A percentile compares a stretch with the other conserved stretches of the same genome.
These are phyloP conservation scores for Orbilia javanica DNA, from an alignment of 2,329 filamentous ascomycete genomes.

Conservation along the genomic window DNA sequence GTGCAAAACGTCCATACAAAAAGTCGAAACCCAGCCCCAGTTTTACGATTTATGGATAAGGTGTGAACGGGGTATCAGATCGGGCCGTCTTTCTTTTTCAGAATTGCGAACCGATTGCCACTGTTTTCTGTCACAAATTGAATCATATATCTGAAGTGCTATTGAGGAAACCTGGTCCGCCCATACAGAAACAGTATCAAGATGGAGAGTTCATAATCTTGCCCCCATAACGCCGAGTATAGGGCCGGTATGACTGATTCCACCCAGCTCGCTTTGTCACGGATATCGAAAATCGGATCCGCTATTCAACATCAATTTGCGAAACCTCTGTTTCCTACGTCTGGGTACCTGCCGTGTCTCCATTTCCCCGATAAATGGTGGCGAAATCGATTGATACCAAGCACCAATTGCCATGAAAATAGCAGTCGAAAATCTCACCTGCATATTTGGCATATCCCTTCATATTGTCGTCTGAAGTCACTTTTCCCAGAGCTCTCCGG, in stretches of 20 bases:
- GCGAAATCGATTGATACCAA: conserved; percentile 26
- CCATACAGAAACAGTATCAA: conserved; percentile 16
- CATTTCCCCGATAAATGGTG: conserved; percentile 39
- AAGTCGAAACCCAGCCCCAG: neutral
- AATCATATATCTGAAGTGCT: conserved; percentile 1
- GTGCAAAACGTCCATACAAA: neutral
- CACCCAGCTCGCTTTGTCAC: conserved; percentile 49
- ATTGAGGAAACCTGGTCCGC: neutral
- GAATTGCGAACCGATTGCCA: conserved; percentile 22
- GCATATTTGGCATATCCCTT: conserved; percentile 37
- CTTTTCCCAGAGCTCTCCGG: conserved; percentile 25
- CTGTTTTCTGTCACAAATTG: neutral
- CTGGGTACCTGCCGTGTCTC: neutral
- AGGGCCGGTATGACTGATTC: conserved; percentile 18
- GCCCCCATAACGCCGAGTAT: conserved; percentile 4
- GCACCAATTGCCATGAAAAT: conserved; percentile 9
- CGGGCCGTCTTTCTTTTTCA: conserved; percentile 7
- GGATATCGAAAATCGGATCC: conserved; percentile 32
- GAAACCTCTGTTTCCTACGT: conserved; percentile 14
- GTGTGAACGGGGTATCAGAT: conserved; percentile 3
- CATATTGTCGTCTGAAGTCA: conserved; percentile 5
- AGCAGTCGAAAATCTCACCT: conserved; percentile 46
- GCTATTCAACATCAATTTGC: conserved; percentile 36
- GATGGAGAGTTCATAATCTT: conserved; percentile 23
- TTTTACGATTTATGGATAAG: neutral